phyloP scores from a whole-genome alignment of 768 basidiomycete species.

The Dacryopinax primogenitus region DNA sequence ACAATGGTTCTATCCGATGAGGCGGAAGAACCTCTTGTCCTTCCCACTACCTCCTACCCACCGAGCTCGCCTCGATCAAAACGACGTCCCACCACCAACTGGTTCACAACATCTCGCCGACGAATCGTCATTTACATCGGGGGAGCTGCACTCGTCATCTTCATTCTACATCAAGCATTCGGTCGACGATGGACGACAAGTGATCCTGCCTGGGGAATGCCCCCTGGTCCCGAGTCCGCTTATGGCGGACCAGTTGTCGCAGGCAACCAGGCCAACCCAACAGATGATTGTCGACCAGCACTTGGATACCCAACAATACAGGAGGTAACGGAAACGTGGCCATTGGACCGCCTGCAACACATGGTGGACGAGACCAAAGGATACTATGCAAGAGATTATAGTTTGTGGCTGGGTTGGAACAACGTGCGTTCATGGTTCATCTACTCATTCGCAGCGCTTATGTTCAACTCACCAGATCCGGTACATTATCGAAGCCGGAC shows the following conservation, averaged over 20 bases:
- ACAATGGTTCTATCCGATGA: not conserved
- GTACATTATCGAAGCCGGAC: slow-evolving; percentile 37
- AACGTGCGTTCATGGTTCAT: slow-evolving; percentile 10
- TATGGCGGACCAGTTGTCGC: not conserved
- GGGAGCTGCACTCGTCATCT: not conserved
- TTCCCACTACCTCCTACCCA: not conserved
- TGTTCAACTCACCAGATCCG: slow-evolving; percentile 27
- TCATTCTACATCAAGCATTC: not conserved
- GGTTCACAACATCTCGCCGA: not conserved
- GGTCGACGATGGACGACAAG: not conserved
- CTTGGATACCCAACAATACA: not conserved
- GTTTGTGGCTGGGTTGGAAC: slow-evolving; percentile 14
- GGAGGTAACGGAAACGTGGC: slow-evolving; percentile 17
- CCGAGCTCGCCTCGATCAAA: not conserved
- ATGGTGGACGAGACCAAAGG: slow-evolving; percentile 16
- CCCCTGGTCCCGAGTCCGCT: not conserved
- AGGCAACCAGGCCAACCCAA: not conserved
- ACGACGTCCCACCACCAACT: not conserved
- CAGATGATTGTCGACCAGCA: not conserved
- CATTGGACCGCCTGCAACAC: slow-evolving; percentile 26
- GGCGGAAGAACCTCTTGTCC: not conserved
- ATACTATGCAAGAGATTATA: slow-evolving; percentile 14
- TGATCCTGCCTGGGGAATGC: not conserved
- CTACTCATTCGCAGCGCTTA: not conserved
- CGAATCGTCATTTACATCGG: not conserved